phyloP scores from a whole-genome alignment of 495 filamentous ascomycete genomes.

The Entonaema liquescens region DNA sequence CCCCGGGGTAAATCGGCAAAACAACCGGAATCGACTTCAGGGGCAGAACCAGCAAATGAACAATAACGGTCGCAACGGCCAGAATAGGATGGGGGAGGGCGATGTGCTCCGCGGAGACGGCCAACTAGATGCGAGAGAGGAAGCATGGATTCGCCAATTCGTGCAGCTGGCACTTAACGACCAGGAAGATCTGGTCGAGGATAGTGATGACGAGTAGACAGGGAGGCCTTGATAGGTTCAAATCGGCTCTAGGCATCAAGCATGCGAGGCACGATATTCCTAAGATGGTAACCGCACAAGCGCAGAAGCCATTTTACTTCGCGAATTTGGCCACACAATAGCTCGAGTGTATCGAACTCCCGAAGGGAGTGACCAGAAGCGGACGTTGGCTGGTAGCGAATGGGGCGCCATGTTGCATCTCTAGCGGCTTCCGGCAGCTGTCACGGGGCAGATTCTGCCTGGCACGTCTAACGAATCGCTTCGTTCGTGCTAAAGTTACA shows the following conservation, averaged over 20 bases:
- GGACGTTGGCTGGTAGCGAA: constrained; percentile 38
- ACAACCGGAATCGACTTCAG: constrained; percentile 42
- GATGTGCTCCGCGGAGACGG: constrained; percentile 35
- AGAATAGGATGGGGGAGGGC: constrained; percentile 27
- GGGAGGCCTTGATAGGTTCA: constrained; percentile 32
- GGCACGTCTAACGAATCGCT: constrained; percentile 36
- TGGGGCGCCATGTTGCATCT: constrained; percentile 41
- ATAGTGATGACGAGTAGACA: constrained; percentile 49
- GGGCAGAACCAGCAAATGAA: constrained; percentile 32
- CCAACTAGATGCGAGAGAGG: constrained; percentile 46
- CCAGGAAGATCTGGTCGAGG: constrained; percentile 58
- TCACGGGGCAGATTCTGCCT: constrained; percentile 37
- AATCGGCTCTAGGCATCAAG: constrained; percentile 29
- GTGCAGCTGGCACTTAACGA: constrained; percentile 63
- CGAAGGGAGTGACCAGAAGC: constrained; percentile 43
- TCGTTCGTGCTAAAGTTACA: constrained; percentile 33
- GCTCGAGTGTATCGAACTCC: constrained; percentile 41
- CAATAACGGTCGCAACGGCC: constrained; percentile 38
- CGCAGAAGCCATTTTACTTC: constrained; percentile 10
- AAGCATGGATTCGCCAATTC: constrained; percentile 62
- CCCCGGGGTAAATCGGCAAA: constrained; percentile 32
- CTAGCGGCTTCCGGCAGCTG: constrained; percentile 45
- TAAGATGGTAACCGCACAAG: constrained; percentile 36
- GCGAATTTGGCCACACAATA: constrained; percentile 34
- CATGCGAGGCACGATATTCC: constrained; percentile 41